These are phyloP conservation scores for Penicillium daleae DNA, from an alignment of 495 filamentous ascomycete genomes.

Conservation along the genomic window DNA sequence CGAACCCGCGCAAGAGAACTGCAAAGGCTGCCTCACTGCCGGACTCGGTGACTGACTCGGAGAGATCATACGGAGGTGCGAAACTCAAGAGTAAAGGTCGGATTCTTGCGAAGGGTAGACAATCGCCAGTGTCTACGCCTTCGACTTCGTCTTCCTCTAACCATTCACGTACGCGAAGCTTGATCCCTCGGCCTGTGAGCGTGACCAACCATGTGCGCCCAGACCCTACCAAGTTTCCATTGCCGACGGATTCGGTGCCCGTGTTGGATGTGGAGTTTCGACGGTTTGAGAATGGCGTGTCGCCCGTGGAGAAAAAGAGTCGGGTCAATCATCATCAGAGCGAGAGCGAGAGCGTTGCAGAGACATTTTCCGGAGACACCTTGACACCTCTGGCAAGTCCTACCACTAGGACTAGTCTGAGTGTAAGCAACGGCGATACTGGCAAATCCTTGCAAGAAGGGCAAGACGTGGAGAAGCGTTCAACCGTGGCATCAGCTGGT, in stretches of 20 bases:
- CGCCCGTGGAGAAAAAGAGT: not conserved
- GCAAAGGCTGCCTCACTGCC: slow-evolving; percentile 19
- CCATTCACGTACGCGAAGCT: slow-evolving; percentile 5
- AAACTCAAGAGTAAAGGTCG: not conserved
- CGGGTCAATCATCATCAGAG: not conserved
- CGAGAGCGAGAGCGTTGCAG: not conserved
- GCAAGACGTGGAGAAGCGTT: slow-evolving; percentile 15
- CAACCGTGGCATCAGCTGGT: slow-evolving; percentile 17
- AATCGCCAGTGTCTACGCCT: not conserved
- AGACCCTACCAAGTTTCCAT: not conserved
- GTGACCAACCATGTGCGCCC: not conserved
- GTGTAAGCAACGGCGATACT: not conserved
- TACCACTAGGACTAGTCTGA: not conserved
- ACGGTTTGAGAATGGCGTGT: not conserved
- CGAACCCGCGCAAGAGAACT: slow-evolving; percentile 15
- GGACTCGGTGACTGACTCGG: slow-evolving; percentile 18
- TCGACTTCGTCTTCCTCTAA: not conserved
- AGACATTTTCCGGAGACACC: not conserved
- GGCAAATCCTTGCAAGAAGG: not conserved
- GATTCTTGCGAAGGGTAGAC: not conserved
- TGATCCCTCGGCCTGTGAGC: slow-evolving; percentile 19
- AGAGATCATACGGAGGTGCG: slow-evolving; percentile 11
- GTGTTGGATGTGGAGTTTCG: not conserved
- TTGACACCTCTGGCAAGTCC: not conserved
- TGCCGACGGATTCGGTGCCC: slow-evolving; percentile 1